Evolutionary conservation across 2,329 filamentous ascomycete genomes (phyloP), one percentile per base, ranked within the genome.

Genomic region (Stagonosporopsis cucurbitacearum): DNA sequence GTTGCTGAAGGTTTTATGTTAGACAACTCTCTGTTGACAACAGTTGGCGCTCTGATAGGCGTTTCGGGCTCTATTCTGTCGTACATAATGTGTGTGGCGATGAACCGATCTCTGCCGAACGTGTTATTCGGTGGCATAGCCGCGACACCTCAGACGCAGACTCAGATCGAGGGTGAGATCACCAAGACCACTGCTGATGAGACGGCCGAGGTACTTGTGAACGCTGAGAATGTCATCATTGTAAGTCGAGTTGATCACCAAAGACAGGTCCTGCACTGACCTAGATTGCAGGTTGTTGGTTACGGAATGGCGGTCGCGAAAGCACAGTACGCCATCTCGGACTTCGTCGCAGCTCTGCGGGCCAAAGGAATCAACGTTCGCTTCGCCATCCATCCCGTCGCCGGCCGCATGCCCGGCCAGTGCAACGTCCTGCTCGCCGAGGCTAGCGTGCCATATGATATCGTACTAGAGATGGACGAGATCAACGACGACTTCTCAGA

Each of bases 271-370:
- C 4, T 4, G 19, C 0, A 11, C 32, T 57, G 45, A 63, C 63
- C 19, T 42, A 26, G 20, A 1, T 8, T 25, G 13, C 28, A 72
- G 69, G 74, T 94, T 1, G 92, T 96, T 5, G 92, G 92, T 1
- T 96, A 96, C 66, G 92, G 92, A 48, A 96, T 96, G 92, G 92
- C 92, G 0, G 92, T 96, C 1, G 92, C 92, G 8, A 96, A 96
- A 76, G 92, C 92, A 3, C 92, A 96, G 75, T 96, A 96, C 70
- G 91, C 91, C 20, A 91, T 96, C 48, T 89, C 89, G 4, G 90
- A 93, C 68, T 94, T 96, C 61, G 90, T 90, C 4, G 79, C 82
- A 37, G 84, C 87, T 74, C 80, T 96, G 15, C 87, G 91, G n/a
- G 78, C 84, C 36, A 89, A 88, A 72, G 89, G 89, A 3, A 82